Evolutionary conservation across 2,329 filamentous ascomycete genomes (phyloP).

Genomic region (Didymosphaeria variabile): DNA sequence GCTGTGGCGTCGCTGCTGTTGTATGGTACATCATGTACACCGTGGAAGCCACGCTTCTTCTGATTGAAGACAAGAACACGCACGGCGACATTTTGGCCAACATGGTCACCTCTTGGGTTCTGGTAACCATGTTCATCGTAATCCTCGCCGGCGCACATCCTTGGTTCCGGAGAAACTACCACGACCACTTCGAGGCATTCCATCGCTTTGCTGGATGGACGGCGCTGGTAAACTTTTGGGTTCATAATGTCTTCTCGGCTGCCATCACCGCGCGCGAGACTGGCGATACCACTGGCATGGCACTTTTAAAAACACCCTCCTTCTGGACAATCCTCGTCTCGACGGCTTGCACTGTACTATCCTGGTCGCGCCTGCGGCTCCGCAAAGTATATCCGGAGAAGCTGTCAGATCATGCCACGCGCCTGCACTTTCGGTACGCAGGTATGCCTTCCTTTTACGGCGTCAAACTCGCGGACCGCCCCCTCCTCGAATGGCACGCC

Average conservation of each 20-base stretch:
- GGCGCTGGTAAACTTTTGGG: slow-evolving; percentile 2
- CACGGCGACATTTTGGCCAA: slow-evolving; percentile 6
- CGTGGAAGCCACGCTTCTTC: not conserved
- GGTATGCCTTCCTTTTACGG: slow-evolving; percentile 9
- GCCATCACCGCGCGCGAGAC: slow-evolving; percentile 7
- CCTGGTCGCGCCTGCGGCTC: slow-evolving; percentile 3
- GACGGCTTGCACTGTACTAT: not conserved
- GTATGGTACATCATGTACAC: slow-evolving; percentile 12
- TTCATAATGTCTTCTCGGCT: slow-evolving; percentile 10
- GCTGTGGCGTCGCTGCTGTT: slow-evolving; percentile 9
- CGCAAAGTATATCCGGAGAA: slow-evolving; percentile 10
- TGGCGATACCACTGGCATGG: not conserved
- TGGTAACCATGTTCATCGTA: slow-evolving; percentile 6
- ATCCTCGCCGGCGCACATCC: slow-evolving; percentile 7
- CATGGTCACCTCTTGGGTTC: slow-evolving; percentile 6
- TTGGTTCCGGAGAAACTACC: not conserved
- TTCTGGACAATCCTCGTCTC: slow-evolving; percentile 9
- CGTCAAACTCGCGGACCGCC: slow-evolving; percentile 3
- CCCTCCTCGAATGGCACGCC: slow-evolving; percentile 10
- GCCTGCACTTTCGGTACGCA: slow-evolving; percentile 3
- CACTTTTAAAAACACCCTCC: not conserved
- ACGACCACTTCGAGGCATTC: slow-evolving; percentile 11
- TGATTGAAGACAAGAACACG: slow-evolving; percentile 1
- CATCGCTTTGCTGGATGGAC: slow-evolving; percentile 8
- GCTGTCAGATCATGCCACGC: slow-evolving; percentile 3